Evolutionary conservation across 2,329 filamentous ascomycete species (phyloP), one percentile per base, ranked within the genome.

Genomic region (Aspergillus costaricaensis): DNA sequence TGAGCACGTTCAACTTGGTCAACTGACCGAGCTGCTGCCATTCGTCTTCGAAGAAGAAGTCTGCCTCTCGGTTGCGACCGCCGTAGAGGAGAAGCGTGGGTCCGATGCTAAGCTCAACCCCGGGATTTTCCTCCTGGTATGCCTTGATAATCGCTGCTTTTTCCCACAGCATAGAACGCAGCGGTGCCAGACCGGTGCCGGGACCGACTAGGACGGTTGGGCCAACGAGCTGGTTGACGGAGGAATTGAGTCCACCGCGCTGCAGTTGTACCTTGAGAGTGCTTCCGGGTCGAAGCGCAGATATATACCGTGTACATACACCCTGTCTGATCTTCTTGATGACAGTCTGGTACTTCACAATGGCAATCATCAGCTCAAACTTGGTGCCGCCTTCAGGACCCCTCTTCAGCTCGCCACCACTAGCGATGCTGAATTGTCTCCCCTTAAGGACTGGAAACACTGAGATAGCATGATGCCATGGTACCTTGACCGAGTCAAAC

Each of bases 361-460:
- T 88, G 0, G 95, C 93, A 44, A 93, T 85, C 3, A 96, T 80
- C 3, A 97, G 81, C 57, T 96, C 88, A 21, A 96, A 80, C 14
- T 79, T 77, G 1, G 83, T 84, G 21, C 71, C 67, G 7, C 77
- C 72, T 30, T 76, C 70, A 0, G 68, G 49, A 3, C 70, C 70
- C 36, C 61, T 66, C 65, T 80, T 81, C 55, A 81, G 64, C 65
- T 74, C 66, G 58, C 87, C 88, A 6, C 90, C 89, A 64, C 90
- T 95, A 36, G 92, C 91, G 62, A 98, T 93, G 75, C 93, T 97
- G 73, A 96, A 99, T 68, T 96, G 91, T 5, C 95, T 85, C n/a
- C 88, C 90, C n/a, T 92, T 88, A 50, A 98, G 88, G 3, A 88
- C 70, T 0, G 95, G 95, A 57, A 99, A 88, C 15, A 93, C 82